A percentile compares a stretch with the other conserved stretches of the same genome.
These are phyloP conservation scores for Macadamia tetraphylla DNA, from an alignment of 164 flowering plant genomes.

Conservation along the genomic window DNA sequence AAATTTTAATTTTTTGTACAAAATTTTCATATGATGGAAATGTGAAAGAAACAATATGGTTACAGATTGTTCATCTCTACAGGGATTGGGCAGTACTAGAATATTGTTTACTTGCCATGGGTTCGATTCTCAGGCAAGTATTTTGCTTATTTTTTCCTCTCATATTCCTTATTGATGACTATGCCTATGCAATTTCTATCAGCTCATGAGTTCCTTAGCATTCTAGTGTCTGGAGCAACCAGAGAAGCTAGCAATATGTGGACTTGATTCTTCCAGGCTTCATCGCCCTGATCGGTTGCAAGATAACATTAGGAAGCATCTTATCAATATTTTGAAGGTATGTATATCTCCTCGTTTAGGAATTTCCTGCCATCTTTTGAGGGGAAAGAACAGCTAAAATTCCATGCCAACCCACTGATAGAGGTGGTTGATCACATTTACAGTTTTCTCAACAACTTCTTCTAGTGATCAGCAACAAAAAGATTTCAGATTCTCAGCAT, in stretches of 20 bases:
- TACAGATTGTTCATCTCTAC: background rate
- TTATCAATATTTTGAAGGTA: constrained; percentile 75
- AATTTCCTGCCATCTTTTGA: background rate
- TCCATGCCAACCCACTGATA: background rate
- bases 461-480: too few species aligned
- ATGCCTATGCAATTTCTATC: constrained; percentile 1
- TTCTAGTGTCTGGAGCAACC: constrained; percentile 63
- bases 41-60: background rate
- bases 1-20: background rate
- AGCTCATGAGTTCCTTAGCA: constrained; percentile 2
- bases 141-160: background rate
- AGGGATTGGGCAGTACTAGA: constrained; percentile 67
- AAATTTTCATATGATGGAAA: background rate
- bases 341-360: constrained; percentile 1
- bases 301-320: constrained; percentile 49
- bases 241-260: constrained; percentile 67
- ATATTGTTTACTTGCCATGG: constrained; percentile 64
- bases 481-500: background rate
- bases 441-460: too few species aligned
- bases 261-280: constrained; percentile 74
- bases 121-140: constrained; percentile 50
- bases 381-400: background rate
- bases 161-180: constrained; percentile 3
- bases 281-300: constrained; percentile 73
- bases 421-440: constrained; percentile 1